Conservation (phyloP, 345 rosid species). For the Hypericum androsaemum region DNA sequence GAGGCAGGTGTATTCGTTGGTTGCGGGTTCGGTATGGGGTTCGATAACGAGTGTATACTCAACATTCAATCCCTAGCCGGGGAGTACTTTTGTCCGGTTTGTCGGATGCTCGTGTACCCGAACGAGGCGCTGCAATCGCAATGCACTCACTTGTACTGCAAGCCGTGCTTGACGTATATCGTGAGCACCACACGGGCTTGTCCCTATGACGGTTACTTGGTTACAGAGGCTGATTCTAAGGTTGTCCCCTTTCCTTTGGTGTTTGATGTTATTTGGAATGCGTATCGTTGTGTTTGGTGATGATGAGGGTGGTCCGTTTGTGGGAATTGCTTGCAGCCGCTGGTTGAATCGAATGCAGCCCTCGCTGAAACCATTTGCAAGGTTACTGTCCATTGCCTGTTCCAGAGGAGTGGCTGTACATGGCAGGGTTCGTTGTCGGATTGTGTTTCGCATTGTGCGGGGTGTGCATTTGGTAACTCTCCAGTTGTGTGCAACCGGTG, state of each 20-base stretch:
- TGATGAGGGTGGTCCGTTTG: neutral
- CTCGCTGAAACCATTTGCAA: conserved; percentile 63
- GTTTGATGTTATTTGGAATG: neutral
- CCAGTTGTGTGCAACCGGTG: conserved; percentile 67
- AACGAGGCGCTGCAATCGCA: conserved; percentile 74
- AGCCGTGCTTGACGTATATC: conserved; percentile 52
- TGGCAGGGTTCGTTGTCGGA: conserved; percentile 72
- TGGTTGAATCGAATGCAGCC: conserved; percentile 46
- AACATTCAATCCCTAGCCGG: conserved; percentile 65
- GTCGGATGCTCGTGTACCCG: conserved; percentile 66
- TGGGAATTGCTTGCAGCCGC: conserved; percentile 40
- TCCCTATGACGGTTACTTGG: conserved; percentile 73
- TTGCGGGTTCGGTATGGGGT: conserved; percentile 71
- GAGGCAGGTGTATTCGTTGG: conserved; percentile 2
- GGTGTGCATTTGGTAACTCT: conserved; percentile 63
- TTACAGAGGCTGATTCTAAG: conserved; percentile 78
- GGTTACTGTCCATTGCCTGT: conserved; percentile 51
- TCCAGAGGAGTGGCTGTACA: conserved; percentile 70
- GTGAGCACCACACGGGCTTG: conserved; percentile 63
- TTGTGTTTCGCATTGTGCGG: conserved; percentile 56
- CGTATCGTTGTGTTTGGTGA: neutral
- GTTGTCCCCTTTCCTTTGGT: conserved; percentile 19
- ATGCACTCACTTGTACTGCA: conserved; percentile 76
- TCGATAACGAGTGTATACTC: conserved; percentile 58
- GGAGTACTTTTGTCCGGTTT: conserved; percentile 75